Percentiles rank a stretch among this genome's conserved stretches.
These are phyloP conservation scores for Heimioporus sp. DNA, from an alignment of 768 basidiomycete genomes.

Conservation along the genomic window DNA sequence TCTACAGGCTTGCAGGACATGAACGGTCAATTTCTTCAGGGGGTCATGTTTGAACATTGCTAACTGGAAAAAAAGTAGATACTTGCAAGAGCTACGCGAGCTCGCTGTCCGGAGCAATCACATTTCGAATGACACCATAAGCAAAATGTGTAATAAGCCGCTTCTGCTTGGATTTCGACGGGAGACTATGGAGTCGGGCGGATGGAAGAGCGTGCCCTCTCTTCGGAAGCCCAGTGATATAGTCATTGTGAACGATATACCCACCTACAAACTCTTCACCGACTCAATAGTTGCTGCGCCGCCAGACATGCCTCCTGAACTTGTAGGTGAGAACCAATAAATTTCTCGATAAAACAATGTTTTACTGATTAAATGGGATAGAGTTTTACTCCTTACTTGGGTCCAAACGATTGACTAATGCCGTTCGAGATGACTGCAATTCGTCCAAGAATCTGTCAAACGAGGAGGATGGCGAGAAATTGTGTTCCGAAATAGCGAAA, in stretches of 20 bases:
- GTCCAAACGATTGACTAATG: conserved; percentile 59
- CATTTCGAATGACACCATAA: conserved; percentile 44
- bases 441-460: too few species aligned
- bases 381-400: conserved; percentile 79
- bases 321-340: conserved; percentile 57
- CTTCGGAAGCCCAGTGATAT: conserved; percentile 65
- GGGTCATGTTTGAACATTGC: conserved; percentile 14
- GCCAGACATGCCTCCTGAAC: conserved; percentile 85
- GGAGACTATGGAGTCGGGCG: conserved; percentile 59
- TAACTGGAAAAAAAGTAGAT: conserved; percentile 43
- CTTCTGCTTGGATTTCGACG: conserved; percentile 54
- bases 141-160: conserved; percentile 61
- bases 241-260: conserved; percentile 80
- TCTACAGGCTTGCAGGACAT: conserved; percentile 66
- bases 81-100: conserved; percentile 73
- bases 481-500: conserved; percentile 45
- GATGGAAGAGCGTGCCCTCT: conserved; percentile 50
- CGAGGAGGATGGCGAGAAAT: conserved; percentile 45
- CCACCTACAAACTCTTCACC: conserved; percentile 70
- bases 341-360: not conserved
- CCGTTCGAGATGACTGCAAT: conserved; percentile 73
- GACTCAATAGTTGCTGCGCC: conserved; percentile 70
- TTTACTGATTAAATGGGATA: not conserved
- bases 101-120: conserved; percentile 65
- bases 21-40: conserved; percentile 47